Conservation (phyloP, 495 filamentous ascomycete genomes). For the Penicillium fimorum region DNA sequence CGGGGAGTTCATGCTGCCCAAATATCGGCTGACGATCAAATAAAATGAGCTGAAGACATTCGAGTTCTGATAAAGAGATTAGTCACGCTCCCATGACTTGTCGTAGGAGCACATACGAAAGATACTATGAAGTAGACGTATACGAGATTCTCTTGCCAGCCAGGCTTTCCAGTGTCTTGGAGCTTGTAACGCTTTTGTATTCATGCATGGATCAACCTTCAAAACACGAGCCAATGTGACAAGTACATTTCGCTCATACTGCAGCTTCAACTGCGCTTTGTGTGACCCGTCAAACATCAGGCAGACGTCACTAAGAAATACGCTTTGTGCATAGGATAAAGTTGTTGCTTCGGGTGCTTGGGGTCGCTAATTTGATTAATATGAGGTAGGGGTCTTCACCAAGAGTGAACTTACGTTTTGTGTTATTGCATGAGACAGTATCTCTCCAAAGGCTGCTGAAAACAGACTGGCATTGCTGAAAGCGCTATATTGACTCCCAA, state of each 20-base stretch:
- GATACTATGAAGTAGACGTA: slow-evolving; percentile 1
- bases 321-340: not conserved
- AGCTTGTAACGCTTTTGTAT: not conserved
- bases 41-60: slow-evolving; percentile 1
- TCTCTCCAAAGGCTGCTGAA: not conserved
- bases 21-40: slow-evolving; percentile 4
- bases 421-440: not conserved
- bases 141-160: slow-evolving; percentile 5
- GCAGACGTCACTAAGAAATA: not conserved
- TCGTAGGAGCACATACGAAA: not conserved
- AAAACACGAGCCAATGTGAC: slow-evolving; percentile 4
- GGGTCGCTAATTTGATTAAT: slow-evolving; percentile 2
- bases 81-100: not conserved
- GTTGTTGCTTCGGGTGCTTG: slow-evolving; percentile 3
- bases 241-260: slow-evolving; percentile 5
- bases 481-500: not conserved
- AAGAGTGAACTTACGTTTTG: not conserved
- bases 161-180: not conserved
- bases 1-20: slow-evolving; percentile 1
- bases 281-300: slow-evolving; percentile 2
- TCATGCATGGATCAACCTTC: slow-evolving; percentile 1
- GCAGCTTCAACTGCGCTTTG: slow-evolving; percentile 4
- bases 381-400: not conserved
- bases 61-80: not conserved
- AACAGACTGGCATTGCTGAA: not conserved